Conservation (phyloP, 225 moss, liverwort and hornwort genomes). For the Anthoceros angustus region DNA sequence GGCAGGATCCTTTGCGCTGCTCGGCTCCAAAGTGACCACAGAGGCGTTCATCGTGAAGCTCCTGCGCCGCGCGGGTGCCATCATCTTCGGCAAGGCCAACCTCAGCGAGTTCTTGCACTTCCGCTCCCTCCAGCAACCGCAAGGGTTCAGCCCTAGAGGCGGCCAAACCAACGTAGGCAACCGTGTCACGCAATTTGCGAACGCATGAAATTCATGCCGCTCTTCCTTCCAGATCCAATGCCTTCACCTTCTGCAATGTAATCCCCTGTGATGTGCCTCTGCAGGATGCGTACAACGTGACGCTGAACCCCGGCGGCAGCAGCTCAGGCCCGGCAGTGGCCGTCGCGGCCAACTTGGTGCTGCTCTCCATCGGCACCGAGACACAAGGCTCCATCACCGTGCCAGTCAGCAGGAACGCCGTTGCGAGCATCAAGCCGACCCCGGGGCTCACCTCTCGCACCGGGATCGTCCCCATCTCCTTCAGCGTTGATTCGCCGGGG, state of each 20-base stretch:
- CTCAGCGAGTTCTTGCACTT: constrained; percentile 1
- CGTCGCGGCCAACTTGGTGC: not conserved
- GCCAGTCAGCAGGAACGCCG: not conserved
- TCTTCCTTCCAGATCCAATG: not conserved
- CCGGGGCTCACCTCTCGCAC: not conserved
- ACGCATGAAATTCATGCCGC: not conserved
- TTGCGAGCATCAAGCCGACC: not conserved
- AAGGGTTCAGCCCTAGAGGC: not conserved
- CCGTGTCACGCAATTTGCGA: not conserved
- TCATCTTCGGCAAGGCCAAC: constrained; percentile 7
- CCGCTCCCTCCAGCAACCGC: not conserved
- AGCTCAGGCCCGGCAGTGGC: not conserved
- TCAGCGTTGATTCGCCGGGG: not conserved
- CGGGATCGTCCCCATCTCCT: not conserved
- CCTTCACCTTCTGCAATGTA: not conserved
- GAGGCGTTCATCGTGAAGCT: not conserved
- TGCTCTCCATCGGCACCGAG: not conserved
- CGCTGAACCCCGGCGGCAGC: not conserved
- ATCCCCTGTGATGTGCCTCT: not conserved
- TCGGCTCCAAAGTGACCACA: not conserved
- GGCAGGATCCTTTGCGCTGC: constrained; percentile 5
- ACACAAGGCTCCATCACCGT: not conserved
- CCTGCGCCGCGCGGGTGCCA: constrained; percentile 3
- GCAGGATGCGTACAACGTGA: not conserved
- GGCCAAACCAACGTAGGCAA: not conserved